Evolutionary conservation across 2,329 filamentous ascomycete genomes (phyloP).

Genomic region (Mollisiaceae sp.): DNA sequence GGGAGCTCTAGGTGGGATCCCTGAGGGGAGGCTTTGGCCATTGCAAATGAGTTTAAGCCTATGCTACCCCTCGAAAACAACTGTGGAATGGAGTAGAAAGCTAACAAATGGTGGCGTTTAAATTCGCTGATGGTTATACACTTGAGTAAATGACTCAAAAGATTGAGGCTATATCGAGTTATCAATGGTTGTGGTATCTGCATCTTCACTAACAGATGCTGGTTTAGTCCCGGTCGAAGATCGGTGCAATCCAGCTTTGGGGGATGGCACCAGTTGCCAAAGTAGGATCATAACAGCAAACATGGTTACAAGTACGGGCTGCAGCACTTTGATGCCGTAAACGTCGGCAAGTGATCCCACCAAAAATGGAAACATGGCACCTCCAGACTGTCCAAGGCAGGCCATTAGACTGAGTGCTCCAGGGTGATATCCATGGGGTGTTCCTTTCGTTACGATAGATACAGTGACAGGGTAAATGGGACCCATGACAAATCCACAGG

Average conservation of each 20-base stretch:
- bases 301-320: conserved; percentile 17
- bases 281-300: conserved; percentile 16
- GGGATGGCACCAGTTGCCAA: conserved; percentile 19
- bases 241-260: not conserved
- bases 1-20: too few relatives aligned
- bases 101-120: not conserved
- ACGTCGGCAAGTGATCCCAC: conserved; percentile 16
- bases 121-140: not conserved
- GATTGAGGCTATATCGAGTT: not conserved
- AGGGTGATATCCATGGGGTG: conserved; percentile 17
- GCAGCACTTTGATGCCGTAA: conserved; percentile 15
- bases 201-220: not conserved
- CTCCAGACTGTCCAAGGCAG: conserved; percentile 19
- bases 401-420: conserved; percentile 22
- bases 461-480: conserved; percentile 23
- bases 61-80: too few relatives aligned
- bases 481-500: conserved; percentile 22
- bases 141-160: not conserved
- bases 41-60: too few relatives aligned
- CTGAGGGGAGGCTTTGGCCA: too few relatives aligned
- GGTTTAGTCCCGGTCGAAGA: not conserved
- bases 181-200: not conserved
- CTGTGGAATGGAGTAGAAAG: too few relatives aligned
- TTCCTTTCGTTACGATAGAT: conserved; percentile 19
- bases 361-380: conserved; percentile 20